These are phyloP conservation scores for Colletotrichum chrysophilum DNA, from an alignment of 2,329 filamentous ascomycete genomes.

Conservation along the genomic window DNA sequence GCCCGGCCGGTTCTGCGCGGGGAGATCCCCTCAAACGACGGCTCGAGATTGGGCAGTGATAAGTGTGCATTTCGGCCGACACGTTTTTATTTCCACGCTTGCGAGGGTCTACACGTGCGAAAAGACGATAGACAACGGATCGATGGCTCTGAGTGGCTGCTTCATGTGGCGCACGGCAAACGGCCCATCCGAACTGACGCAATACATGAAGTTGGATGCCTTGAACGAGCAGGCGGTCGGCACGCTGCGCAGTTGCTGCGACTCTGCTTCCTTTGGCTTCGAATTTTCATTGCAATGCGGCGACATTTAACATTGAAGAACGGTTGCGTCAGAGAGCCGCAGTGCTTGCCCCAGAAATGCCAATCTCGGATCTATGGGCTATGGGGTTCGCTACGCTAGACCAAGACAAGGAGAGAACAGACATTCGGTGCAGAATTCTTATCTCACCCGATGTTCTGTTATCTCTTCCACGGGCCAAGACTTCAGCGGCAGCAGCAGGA, in stretches of 20 bases:
- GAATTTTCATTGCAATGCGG: background rate
- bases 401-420: slow-evolving; percentile 4
- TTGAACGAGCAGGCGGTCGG: slow-evolving; percentile 11
- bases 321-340: background rate
- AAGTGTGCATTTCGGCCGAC: slow-evolving; percentile 16
- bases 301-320: background rate
- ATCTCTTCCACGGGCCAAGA: background rate
- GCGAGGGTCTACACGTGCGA: slow-evolving; percentile 8
- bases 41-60: slow-evolving; percentile 20
- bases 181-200: slow-evolving; percentile 14
- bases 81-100: slow-evolving; percentile 8
- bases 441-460: background rate
- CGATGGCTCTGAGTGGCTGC: slow-evolving; percentile 10
- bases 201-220: background rate
- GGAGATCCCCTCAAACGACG: slow-evolving; percentile 17
- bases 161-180: background rate
- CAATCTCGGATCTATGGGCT: background rate
- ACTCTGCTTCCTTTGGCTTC: slow-evolving; percentile 9
- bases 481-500: background rate
- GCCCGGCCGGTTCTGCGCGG: slow-evolving; percentile 5
- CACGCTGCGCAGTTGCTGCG: slow-evolving; percentile 7
- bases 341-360: background rate
- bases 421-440: slow-evolving; percentile 14
- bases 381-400: background rate
- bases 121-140: background rate